phyloP scores from a whole-genome alignment of 805 yeast species.

The Brettanomyces bruxellensis region DNA sequence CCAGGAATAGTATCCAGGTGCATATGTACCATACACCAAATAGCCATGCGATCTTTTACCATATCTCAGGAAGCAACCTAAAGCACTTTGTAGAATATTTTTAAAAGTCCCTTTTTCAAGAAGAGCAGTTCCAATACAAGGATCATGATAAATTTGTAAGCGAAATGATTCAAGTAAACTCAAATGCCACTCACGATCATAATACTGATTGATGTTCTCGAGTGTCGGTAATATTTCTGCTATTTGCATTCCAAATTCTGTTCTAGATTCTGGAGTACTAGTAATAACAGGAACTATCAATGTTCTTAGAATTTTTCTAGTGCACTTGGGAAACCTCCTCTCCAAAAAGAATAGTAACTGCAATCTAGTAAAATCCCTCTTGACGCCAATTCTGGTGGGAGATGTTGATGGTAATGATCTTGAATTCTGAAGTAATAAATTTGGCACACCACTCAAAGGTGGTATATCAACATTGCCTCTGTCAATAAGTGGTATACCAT shows the following conservation, averaged over 20 bases:
- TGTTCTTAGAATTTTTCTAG: slow-evolving; percentile 40
- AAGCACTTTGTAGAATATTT: slow-evolving; percentile 31
- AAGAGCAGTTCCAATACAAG: slow-evolving; percentile 28
- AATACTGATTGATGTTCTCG: slow-evolving; percentile 32
- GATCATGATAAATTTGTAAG: slow-evolving; percentile 24
- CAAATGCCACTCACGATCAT: slow-evolving; percentile 43
- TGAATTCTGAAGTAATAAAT: no score
- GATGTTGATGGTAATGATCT: no score
- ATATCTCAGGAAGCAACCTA: slow-evolving; percentile 4
- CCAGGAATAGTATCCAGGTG: not conserved
- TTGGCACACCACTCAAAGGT: no score
- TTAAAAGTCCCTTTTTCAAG: slow-evolving; percentile 31
- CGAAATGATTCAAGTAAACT: slow-evolving; percentile 21
- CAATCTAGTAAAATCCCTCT: slow-evolving; percentile 32
- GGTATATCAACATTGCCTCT: no score
- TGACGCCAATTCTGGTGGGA: no score
- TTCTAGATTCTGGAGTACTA: slow-evolving; percentile 38
- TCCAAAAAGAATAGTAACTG: slow-evolving; percentile 54
- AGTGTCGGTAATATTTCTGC: slow-evolving; percentile 46
- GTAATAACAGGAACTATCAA: slow-evolving; percentile 49
- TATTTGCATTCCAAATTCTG: slow-evolving; percentile 41
- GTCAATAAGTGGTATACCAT: no score
- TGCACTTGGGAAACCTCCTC: slow-evolving; percentile 43
- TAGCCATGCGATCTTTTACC: slow-evolving; percentile 7
- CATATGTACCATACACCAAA: not conserved